Evolutionary conservation across 2,329 filamentous ascomycete species (phyloP).

Genomic region (Xylaria sp.): DNA sequence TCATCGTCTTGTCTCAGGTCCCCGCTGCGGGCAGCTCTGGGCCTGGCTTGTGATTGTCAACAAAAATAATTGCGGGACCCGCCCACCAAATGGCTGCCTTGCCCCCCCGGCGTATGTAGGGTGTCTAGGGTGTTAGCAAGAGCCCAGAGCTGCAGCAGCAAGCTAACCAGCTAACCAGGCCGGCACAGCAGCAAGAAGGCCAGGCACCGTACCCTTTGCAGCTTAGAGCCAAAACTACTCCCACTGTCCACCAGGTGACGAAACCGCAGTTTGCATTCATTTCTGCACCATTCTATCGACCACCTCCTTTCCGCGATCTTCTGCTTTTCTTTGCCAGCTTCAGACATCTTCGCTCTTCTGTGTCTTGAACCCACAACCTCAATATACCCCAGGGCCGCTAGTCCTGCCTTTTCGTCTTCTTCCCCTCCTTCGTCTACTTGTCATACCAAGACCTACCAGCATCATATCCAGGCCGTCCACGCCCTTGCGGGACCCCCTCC

Average conservation of each 20-base stretch:
- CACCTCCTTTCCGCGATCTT: slow-evolving; percentile 42
- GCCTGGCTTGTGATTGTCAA: slow-evolving; percentile 47
- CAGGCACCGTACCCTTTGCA: slow-evolving; percentile 32
- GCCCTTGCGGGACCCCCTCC: slow-evolving; percentile 30
- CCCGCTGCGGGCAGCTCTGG: slow-evolving; percentile 20
- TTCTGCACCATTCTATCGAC: slow-evolving; percentile 44
- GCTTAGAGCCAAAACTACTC: slow-evolving; percentile 31
- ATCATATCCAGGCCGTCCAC: slow-evolving; percentile 14
- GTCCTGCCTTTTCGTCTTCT: slow-evolving; percentile 31
- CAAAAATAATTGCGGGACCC: slow-evolving; percentile 44
- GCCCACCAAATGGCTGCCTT: slow-evolving; percentile 28
- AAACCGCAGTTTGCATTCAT: slow-evolving; percentile 40
- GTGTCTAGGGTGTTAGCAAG: too few relatives aligned
- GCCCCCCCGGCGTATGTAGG: not conserved
- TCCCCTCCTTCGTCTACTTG: slow-evolving; percentile 37
- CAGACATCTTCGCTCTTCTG: slow-evolving; percentile 31
- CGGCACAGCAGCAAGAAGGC: not conserved
- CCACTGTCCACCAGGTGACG: slow-evolving; percentile 42
- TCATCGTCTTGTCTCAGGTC: not conserved
- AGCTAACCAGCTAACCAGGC: too few relatives aligned
- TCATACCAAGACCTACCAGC: slow-evolving; percentile 19
- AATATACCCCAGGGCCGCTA: slow-evolving; percentile 32
- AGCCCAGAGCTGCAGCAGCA: not conserved
- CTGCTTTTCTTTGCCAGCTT: slow-evolving; percentile 40
- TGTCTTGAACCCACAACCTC: slow-evolving; percentile 41